Conservation (phyloP, 2,329 filamentous ascomycete genomes). For the Pestalotiopsis sp. region DNA sequence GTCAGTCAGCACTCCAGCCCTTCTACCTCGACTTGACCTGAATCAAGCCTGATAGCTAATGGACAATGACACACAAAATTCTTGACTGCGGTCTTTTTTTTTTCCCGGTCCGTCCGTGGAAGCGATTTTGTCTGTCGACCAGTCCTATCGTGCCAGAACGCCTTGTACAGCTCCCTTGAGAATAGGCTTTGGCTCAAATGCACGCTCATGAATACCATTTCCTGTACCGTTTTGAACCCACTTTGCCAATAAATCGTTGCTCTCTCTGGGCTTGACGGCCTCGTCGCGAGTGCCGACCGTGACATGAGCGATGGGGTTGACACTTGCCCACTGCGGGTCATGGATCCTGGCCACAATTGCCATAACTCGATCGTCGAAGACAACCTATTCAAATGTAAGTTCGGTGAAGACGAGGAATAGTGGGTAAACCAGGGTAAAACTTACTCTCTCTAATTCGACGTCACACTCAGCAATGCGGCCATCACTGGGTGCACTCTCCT, state of each 20-base stretch:
- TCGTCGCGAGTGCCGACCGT: slow-evolving; percentile 81
- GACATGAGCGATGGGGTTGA: slow-evolving; percentile 82
- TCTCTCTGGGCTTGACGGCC: slow-evolving; percentile 88
- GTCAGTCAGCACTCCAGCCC: too few relatives aligned
- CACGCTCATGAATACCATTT: slow-evolving; percentile 48
- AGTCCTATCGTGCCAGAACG: slow-evolving; percentile 50
- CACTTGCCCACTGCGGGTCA: slow-evolving; percentile 67
- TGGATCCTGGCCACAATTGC: slow-evolving; percentile 80
- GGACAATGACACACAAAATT: not conserved
- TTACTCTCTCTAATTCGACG: slow-evolving; percentile 64
- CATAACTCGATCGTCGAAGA: slow-evolving; percentile 90
- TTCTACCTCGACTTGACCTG: too few relatives aligned
- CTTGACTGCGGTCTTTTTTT: not conserved
- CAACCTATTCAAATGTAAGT: slow-evolving; percentile 51
- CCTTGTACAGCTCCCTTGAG: slow-evolving; percentile 51
- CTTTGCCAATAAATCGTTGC: slow-evolving; percentile 77
- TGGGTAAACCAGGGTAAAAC: slow-evolving; percentile 17
- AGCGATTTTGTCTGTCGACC: too few relatives aligned
- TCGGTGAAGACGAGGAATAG: not conserved
- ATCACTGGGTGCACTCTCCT: slow-evolving; percentile 37
- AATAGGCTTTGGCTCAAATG: slow-evolving; percentile 51
- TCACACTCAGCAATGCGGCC: slow-evolving; percentile 65
- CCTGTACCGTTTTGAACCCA: slow-evolving; percentile 68
- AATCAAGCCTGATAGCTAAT: too few relatives aligned
- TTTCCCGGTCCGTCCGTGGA: not conserved